Evolutionary conservation across 352 stramenopile genomes (phyloP), one percentile per base, ranked within the genome.

Genomic region (Globisporangium emineosum): DNA sequence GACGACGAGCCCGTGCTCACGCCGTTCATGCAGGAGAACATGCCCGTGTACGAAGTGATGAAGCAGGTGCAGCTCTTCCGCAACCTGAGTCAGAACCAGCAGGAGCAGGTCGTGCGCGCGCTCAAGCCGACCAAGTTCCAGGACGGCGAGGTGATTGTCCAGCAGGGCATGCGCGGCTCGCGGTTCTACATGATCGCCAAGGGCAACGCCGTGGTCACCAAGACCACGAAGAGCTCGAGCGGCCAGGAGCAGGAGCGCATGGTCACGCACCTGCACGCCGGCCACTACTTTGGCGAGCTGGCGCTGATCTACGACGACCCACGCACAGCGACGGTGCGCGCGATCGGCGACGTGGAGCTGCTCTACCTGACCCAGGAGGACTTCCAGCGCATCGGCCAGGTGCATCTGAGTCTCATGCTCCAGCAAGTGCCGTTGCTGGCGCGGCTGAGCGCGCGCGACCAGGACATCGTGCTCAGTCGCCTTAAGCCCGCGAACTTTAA

Each of bases 271-370:
- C 57, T 97, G 54, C 83, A 96, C 58, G 87, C 86, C n/a, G 90
- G 93, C 3, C 88, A 95, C 58, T 98, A 97, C 75, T 98, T 98
- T 71, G 93, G 93, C 10, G 93, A 98, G 68, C 72, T 95, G 12
- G 90, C 93, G 5, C 75, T 98, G 27, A 95, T 98, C 60, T 93
- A 97, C 64, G 85, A 96, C 58, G 90, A 98, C 66, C 88, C 88
- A 12, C 88, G 91, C 19, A 92, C 83, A 3, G 85, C 87, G 7
- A 93, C 87, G 9, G 85, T 95, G 12, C 81, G 81, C 8, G 83
- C 88, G 1, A 79, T 90, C 10, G 85, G 81, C 12, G 86, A 93
- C 57, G 82, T 93, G 2, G 85, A 94, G 61, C 78, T 93, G 10
- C 27, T 96, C 57, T 96, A 93, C 58, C 65, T 96, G 64, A 96